Percentiles rank a stretch among this genome's conserved stretches.
These are phyloP conservation scores for Ophiocordyceps polyrhachis-furcata DNA, from an alignment of 2,329 filamentous ascomycete genomes.

Conservation along the genomic window DNA sequence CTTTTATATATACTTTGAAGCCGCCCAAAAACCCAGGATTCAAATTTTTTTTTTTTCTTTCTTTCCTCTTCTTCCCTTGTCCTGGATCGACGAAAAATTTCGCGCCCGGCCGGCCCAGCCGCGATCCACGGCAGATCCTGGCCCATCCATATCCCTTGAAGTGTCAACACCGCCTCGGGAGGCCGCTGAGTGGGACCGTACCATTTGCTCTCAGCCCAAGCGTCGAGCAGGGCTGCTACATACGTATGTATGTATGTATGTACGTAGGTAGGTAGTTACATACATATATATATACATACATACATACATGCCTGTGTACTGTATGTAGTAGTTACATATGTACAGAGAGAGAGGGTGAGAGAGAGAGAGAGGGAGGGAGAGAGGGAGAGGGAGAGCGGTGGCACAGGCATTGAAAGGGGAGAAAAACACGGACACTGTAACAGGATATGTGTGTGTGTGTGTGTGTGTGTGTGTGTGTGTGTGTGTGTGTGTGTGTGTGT, in stretches of 20 bases:
- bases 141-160: not conserved
- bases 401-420: not conserved
- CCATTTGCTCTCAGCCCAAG: slow-evolving; percentile 1
- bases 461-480: too few relatives aligned
- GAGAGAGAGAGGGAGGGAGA: not conserved
- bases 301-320: too few relatives aligned
- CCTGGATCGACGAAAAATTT: not conserved
- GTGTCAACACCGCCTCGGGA: slow-evolving; percentile 7
- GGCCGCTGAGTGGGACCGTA: not conserved
- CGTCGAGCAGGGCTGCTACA: not conserved
- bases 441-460: not conserved
- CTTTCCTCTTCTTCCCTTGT: not conserved
- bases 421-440: not conserved
- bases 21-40: too few relatives aligned
- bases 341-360: too few relatives aligned
- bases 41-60: too few relatives aligned
- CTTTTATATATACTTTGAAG: too few relatives aligned
- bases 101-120: not conserved
- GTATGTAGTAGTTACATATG: too few relatives aligned
- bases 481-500: not conserved
- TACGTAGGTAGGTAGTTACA: too few relatives aligned
- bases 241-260: too few relatives aligned
- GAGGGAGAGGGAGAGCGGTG: not conserved
- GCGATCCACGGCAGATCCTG: slow-evolving; percentile 1
- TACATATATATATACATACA: too few relatives aligned